Evolutionary conservation across 192 early-diverging fungal genomes (phyloP).

Genomic region (Ramicandelaber brevisporus): DNA sequence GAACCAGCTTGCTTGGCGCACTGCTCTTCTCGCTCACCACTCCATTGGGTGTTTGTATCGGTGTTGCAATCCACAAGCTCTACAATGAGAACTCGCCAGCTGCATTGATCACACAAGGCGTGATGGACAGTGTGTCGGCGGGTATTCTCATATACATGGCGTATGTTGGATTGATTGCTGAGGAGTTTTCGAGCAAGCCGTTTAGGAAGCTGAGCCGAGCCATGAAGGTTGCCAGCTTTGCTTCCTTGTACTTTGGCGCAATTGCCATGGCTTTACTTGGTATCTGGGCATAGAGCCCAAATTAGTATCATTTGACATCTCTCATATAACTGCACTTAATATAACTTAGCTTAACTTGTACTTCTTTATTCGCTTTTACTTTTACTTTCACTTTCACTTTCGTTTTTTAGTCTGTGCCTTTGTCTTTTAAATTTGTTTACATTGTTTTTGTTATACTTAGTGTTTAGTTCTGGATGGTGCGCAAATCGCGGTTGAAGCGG

Average conservation of each 20-base stretch:
- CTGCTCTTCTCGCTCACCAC: slow-evolving; percentile 45
- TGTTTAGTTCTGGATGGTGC: no score
- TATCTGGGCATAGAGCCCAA: slow-evolving; percentile 40
- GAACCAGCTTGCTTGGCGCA: slow-evolving; percentile 20
- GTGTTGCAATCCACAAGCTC: slow-evolving; percentile 35
- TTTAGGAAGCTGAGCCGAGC: slow-evolving; percentile 13
- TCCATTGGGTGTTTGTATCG: slow-evolving; percentile 54
- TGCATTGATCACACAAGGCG: slow-evolving; percentile 37
- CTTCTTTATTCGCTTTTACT: no score
- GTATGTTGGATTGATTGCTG: slow-evolving; percentile 40
- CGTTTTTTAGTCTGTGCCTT: no score
- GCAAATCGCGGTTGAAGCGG: no score
- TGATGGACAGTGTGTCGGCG: slow-evolving; percentile 51
- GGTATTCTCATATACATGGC: slow-evolving; percentile 65
- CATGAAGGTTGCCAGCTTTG: slow-evolving; percentile 21
- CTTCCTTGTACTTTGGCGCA: slow-evolving; percentile 39
- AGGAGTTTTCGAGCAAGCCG: slow-evolving; percentile 27
- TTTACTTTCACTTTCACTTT: no score
- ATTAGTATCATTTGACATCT: no score
- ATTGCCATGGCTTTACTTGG: slow-evolving; percentile 57
- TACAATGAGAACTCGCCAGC: slow-evolving; percentile 24
- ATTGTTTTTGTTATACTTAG: no score
- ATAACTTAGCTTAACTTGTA: no score
- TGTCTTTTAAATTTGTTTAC: no score
- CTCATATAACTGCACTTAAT: no score